Conservation (phyloP, 2,329 filamentous ascomycete species). For the Pseudogymnoascus sp. region DNA sequence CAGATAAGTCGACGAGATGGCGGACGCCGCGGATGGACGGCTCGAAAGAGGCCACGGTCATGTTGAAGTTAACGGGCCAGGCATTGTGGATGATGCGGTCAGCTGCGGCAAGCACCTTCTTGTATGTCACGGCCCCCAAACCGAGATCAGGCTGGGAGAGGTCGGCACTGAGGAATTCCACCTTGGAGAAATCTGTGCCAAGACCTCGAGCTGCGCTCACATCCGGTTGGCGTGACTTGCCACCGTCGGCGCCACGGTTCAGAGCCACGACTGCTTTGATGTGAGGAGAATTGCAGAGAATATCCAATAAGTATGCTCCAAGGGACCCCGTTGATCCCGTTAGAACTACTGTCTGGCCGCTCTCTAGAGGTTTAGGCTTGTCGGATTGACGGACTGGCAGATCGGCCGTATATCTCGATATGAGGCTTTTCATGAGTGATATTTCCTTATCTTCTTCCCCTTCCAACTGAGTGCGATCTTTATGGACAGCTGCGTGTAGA, state of each 20-base stretch:
- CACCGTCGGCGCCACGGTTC: conserved; percentile 32
- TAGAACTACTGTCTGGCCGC: conserved; percentile 28
- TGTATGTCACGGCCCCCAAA: conserved; percentile 30
- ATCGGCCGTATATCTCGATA: background rate
- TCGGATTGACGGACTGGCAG: background rate
- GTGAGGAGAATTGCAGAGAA: conserved; percentile 27
- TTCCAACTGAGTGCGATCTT: background rate
- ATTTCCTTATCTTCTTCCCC: background rate
- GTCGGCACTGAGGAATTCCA: conserved; percentile 44
- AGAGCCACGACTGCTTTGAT: conserved; percentile 41
- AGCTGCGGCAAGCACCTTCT: conserved; percentile 21
- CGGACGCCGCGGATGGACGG: conserved; percentile 33
- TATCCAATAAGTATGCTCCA: conserved; percentile 40
- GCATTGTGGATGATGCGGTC: conserved; percentile 31
- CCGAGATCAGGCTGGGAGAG: conserved; percentile 42
- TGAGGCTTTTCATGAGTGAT: background rate
- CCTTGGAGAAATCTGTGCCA: conserved; percentile 30
- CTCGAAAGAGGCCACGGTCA: conserved; percentile 30
- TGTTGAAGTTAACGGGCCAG: conserved; percentile 35
- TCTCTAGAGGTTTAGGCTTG: background rate
- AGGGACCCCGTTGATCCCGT: conserved; percentile 44
- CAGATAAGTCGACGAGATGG: conserved; percentile 30
- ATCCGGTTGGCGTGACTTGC: conserved; percentile 13
- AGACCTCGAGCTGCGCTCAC: conserved; percentile 34
- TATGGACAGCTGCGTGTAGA: background rate